Evolutionary conservation across 2,329 filamentous ascomycete species (phyloP), one percentile per base, ranked within the genome.

Genomic region (Cordyceps farinosa): DNA sequence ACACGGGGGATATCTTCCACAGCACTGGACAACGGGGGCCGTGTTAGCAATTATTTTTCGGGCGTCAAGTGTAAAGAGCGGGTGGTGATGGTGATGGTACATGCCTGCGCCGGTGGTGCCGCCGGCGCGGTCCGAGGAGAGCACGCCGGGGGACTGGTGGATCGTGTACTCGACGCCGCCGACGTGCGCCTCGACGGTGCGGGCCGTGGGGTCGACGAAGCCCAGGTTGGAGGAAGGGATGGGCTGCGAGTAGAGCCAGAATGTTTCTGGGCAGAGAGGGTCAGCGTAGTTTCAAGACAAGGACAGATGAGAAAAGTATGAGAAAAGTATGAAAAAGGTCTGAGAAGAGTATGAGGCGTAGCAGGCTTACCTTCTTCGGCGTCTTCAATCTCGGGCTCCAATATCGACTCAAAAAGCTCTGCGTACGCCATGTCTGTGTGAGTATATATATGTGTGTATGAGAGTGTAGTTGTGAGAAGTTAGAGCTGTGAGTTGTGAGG

Each of bases 1-100:
- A 87, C 51, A 87, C 80, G 9, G 93, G 92, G 0, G 92, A 94
- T 68, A 97, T 89, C 75, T 90, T 92, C 95, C 95, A 99, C 9
- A 98, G 80, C 22, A 97, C 92, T 90, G 13, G 61, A 65, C 36
- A 64, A 44, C 51, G n/a, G 58, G 48, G 22, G 6, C 42, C 32
- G 54, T 57, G 47, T 55, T 32, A 22, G 48, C 38, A 38, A 27
- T 47, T 53, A 32, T 22, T 22, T 22, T 22, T 22, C 22, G 22
- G 22, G 22, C 22, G 22, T 22, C 22, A 22, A 22, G 22, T 22
- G 22, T 22, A 22, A 60, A 34, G 61, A 58, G 52, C 27, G 40
- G 54, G 47, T 59, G 54, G 44, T 11, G 29, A 8, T 7, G 38
- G 53, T 22, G 22, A 22, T 22, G 22, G 7, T 15, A 30, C 17